These are phyloP conservation scores for Penicillium polonicum DNA, from an alignment of 2,329 filamentous ascomycete genomes.

Conservation along the genomic window DNA sequence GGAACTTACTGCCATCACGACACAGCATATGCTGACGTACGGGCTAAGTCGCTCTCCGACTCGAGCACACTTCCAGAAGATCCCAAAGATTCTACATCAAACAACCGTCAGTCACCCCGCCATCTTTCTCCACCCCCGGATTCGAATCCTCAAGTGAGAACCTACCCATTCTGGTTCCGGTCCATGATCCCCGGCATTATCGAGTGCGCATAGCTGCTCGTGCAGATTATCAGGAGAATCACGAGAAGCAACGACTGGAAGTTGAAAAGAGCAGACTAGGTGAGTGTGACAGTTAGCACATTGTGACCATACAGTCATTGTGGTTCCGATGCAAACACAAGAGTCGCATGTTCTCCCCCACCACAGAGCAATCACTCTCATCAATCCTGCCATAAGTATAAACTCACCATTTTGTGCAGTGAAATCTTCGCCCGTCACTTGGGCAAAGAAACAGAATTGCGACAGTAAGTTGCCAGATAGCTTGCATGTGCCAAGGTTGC, in stretches of 20 bases:
- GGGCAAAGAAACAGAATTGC: background rate
- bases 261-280: constrained; percentile 93
- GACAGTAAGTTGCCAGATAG: constrained; percentile 5
- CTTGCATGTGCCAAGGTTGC: constrained; percentile 5
- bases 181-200: constrained; percentile 88
- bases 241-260: constrained; percentile 96
- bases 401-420: constrained; percentile 34
- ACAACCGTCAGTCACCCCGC: constrained; percentile 1
- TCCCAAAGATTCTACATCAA: constrained; percentile 64
- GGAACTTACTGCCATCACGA: constrained; percentile 81
- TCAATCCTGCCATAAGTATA: background rate
- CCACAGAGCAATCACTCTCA: background rate
- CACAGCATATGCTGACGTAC: constrained; percentile 90
- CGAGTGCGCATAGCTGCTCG: constrained; percentile 88
- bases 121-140: background rate
- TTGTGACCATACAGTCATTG: constrained; percentile 3
- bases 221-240: constrained; percentile 92
- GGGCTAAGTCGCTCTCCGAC: constrained; percentile 91
- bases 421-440: constrained; percentile 5
- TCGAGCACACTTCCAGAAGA: constrained; percentile 94
- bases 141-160: constrained; percentile 3
- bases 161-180: constrained; percentile 85
- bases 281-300: constrained; percentile 13
- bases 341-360: background rate
- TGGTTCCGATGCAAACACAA: background rate